A percentile compares a stretch with the other conserved stretches of the same genome.
phyloP scores from a whole-genome alignment of 2,329 filamentous ascomycete genomes.

The Alternaria metachromatica region DNA sequence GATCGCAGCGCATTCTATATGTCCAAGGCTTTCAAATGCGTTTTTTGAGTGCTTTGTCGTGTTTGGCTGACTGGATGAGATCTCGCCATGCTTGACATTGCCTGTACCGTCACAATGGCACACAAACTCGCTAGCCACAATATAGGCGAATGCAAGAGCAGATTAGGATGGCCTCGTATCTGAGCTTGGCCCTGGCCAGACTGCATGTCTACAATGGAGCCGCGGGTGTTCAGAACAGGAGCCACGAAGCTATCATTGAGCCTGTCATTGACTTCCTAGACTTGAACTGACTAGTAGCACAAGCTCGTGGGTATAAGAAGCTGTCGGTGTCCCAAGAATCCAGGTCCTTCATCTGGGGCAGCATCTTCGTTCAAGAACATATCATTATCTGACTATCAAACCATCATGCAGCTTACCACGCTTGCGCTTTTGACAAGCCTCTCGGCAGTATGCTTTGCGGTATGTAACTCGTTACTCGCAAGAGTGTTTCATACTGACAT shows the following conservation, averaged over 20 bases:
- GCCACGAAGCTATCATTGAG: not conserved
- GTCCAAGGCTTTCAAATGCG: not conserved
- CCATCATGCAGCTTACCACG: slow-evolving; percentile 28
- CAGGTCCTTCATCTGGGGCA: not conserved
- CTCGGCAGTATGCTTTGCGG: slow-evolving; percentile 25
- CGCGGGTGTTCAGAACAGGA: slow-evolving; percentile 1
- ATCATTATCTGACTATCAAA: not conserved
- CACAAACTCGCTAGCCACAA: slow-evolving; percentile 9
- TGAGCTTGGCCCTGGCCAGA: slow-evolving; percentile 7
- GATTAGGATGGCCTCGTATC: slow-evolving; percentile 17
- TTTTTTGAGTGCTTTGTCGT: not conserved
- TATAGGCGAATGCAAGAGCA: slow-evolving; percentile 12
- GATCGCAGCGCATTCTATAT: not conserved
- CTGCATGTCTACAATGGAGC: slow-evolving; percentile 5
- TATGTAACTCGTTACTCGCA: slow-evolving; percentile 6
- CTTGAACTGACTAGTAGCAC: not conserved
- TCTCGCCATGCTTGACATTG: not conserved
- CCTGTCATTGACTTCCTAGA: not conserved
- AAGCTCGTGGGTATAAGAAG: slow-evolving; percentile 14
- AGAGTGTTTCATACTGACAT: not conserved
- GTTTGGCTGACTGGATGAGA: not conserved
- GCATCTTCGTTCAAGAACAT: not conserved
- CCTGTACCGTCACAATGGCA: slow-evolving; percentile 2
- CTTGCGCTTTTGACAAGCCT: slow-evolving; percentile 21
- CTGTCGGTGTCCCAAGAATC: not conserved